Evolutionary conservation across 2,329 filamentous ascomycete genomes (phyloP).

Genomic region (Dactylellina haptotyla): DNA sequence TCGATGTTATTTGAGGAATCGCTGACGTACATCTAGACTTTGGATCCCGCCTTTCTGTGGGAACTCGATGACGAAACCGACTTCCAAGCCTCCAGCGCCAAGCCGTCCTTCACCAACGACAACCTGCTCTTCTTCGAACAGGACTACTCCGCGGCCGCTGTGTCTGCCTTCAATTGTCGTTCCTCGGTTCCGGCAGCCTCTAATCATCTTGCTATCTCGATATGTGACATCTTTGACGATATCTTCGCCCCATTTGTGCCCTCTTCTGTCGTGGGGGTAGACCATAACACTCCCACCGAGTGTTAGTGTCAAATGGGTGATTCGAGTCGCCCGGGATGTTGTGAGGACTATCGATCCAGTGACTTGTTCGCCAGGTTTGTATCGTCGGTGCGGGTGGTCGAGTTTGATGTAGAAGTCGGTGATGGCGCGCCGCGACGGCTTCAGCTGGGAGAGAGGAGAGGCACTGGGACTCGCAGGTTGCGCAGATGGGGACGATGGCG

Average conservation of each 20-base stretch:
- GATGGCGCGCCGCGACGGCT: slow-evolving; percentile 70
- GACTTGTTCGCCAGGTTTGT: slow-evolving; percentile 78
- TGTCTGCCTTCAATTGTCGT: slow-evolving; percentile 68
- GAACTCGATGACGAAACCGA: slow-evolving; percentile 75
- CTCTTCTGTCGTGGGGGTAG: slow-evolving; percentile 72
- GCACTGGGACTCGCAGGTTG: slow-evolving; percentile 15
- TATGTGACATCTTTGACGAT: slow-evolving; percentile 64
- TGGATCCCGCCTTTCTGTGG: slow-evolving; percentile 78
- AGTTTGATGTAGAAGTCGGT: slow-evolving; percentile 81
- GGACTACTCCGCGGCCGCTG: slow-evolving; percentile 79
- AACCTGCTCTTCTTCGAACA: slow-evolving; percentile 84
- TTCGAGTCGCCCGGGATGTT: slow-evolving; percentile 76
- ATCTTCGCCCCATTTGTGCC: slow-evolving; percentile 63
- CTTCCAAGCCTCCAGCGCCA: slow-evolving; percentile 79
- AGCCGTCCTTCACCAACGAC: slow-evolving; percentile 81
- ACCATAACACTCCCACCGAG: slow-evolving; percentile 83
- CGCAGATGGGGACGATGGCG: slow-evolving; percentile 19
- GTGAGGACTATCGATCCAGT: slow-evolving; percentile 77
- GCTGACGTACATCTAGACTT: slow-evolving; percentile 84
- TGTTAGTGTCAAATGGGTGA: slow-evolving; percentile 82
- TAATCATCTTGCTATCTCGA: slow-evolving; percentile 62
- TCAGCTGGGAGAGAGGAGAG: slow-evolving; percentile 34
- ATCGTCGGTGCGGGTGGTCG: slow-evolving; percentile 80
- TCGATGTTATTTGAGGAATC: neutral
- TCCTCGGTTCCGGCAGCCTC: slow-evolving; percentile 59